Conservation (phyloP, 2,329 filamentous ascomycete species). For the Xylariaceae sp. region DNA sequence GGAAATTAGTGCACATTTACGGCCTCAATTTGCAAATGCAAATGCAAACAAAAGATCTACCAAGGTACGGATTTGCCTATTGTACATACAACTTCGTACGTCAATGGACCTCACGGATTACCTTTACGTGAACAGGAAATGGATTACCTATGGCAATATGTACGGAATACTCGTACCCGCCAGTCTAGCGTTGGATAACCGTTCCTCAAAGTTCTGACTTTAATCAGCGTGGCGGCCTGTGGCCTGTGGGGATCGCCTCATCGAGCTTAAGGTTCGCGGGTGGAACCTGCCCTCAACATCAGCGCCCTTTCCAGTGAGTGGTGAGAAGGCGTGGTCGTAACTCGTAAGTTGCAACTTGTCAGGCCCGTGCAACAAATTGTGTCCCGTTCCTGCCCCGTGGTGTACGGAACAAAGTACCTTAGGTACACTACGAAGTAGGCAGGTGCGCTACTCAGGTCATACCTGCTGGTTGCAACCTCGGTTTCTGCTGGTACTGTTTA, state of each 20-base stretch:
- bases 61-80: background rate
- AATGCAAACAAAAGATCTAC: background rate
- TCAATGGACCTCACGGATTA: no score
- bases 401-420: background rate
- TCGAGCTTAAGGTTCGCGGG: background rate
- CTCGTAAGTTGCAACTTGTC: background rate
- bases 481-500: no score
- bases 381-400: background rate
- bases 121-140: no score
- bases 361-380: background rate
- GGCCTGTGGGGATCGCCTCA: background rate
- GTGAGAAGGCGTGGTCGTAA: background rate
- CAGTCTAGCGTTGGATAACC: background rate
- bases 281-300: background rate
- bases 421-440: background rate
- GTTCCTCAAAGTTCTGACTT: background rate
- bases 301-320: background rate
- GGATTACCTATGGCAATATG: background rate
- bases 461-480: background rate
- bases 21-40: background rate
- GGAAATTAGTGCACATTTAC: background rate
- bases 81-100: no score
- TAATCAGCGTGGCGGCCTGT: background rate
- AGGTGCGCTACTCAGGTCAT: background rate
- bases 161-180: background rate